These are phyloP conservation scores for Phytophthora pinifolia DNA, from an alignment of 352 stramenopile genomes.

Conservation along the genomic window DNA sequence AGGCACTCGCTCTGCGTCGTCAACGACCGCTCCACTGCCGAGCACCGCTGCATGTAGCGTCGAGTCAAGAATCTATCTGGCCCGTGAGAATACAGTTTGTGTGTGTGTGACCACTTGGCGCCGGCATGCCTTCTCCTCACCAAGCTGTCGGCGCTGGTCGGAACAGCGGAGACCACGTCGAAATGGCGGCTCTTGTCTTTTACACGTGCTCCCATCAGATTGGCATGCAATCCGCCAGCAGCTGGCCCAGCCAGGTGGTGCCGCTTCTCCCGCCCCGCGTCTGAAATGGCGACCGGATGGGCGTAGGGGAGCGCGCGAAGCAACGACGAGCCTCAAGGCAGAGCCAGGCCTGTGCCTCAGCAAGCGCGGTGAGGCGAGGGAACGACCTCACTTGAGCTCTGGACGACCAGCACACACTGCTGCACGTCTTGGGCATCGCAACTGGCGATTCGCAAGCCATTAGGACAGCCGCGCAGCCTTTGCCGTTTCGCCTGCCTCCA, in stretches of 20 bases:
- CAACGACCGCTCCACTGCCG: too few relatives aligned
- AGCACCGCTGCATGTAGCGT: too few relatives aligned
- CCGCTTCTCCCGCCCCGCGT: too few relatives aligned
- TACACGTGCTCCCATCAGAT: slow-evolving; percentile 32
- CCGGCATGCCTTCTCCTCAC: slow-evolving; percentile 8
- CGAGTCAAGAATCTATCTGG: too few relatives aligned
- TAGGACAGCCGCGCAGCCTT: slow-evolving; percentile 29
- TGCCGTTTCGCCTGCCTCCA: slow-evolving; percentile 9
- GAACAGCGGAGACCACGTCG: slow-evolving; percentile 8
- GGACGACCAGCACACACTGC: slow-evolving; percentile 23
- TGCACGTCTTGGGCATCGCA: slow-evolving; percentile 20
- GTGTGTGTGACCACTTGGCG: background rate
- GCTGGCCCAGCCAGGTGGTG: too few relatives aligned
- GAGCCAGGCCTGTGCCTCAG: slow-evolving; percentile 3
- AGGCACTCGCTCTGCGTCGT: background rate
- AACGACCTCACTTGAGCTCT: slow-evolving; percentile 33
- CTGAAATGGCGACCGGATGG: slow-evolving; percentile 30
- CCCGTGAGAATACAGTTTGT: too few relatives aligned
- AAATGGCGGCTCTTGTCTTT: slow-evolving; percentile 18
- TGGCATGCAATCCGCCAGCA: slow-evolving; percentile 20
- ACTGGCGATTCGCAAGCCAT: too few relatives aligned
- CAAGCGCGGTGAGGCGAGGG: background rate
- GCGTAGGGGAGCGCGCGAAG: slow-evolving; percentile 17
- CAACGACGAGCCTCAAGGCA: slow-evolving; percentile 9
- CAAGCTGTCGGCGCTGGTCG: slow-evolving; percentile 12